These are phyloP conservation scores for Linum usitatissimum DNA, from an alignment of 345 rosid species.

Conservation along the genomic window DNA sequence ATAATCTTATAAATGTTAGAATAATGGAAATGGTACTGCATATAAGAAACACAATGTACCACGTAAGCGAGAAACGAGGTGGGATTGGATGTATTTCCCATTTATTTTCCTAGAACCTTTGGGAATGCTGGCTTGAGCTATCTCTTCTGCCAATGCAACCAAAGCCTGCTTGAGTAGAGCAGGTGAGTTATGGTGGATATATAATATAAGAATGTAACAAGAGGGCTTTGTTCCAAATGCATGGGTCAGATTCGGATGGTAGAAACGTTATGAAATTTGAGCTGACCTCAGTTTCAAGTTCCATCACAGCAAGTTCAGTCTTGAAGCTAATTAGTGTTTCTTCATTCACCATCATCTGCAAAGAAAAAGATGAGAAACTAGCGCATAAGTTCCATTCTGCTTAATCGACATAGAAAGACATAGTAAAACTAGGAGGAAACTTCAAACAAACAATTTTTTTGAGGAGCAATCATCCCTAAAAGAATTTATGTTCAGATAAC, in stretches of 20 bases:
- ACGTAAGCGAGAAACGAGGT: conserved; percentile 58
- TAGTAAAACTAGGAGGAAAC: no score
- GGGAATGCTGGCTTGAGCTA: conserved; percentile 53
- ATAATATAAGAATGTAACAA: not conserved
- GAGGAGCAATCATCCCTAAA: no score
- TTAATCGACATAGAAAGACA: not conserved
- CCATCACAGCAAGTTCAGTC: conserved; percentile 70
- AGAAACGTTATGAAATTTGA: not conserved
- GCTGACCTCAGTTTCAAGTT: conserved; percentile 68
- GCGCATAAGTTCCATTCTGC: not conserved
- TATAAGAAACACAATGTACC: conserved; percentile 27
- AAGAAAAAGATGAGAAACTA: conserved; percentile 8
- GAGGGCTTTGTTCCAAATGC: not conserved
- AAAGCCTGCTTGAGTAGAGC: conserved; percentile 38
- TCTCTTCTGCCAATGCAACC: conserved; percentile 57
- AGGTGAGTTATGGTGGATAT: not conserved
- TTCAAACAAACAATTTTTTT: no score
- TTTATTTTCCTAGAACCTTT: conserved; percentile 71
- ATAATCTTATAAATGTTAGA: not conserved
- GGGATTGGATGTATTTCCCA: conserved; percentile 81
- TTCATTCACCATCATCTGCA: conserved; percentile 49
- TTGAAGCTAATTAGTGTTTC: conserved; percentile 53
- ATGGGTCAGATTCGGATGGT: not conserved
- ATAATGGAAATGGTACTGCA: no score
- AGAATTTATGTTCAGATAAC: not conserved